Conservation (phyloP, 2,329 filamentous ascomycete species). For the Fragosphaeria purpurea region DNA sequence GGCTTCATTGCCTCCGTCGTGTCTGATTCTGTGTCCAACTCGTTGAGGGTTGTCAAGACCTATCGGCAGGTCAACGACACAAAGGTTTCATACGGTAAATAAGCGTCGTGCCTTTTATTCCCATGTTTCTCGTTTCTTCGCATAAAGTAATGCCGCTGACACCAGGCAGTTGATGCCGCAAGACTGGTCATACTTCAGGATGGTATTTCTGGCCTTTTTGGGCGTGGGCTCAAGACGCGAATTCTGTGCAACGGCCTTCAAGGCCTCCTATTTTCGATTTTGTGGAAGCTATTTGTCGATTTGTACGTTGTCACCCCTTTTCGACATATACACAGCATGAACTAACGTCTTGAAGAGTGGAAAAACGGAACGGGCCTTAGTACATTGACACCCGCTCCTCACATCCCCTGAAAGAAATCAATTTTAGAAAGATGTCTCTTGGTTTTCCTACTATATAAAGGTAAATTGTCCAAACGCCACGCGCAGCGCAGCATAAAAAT, state of each 20-base stretch:
- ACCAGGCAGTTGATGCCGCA: conserved; percentile 29
- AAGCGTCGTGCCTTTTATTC: conserved; percentile 1
- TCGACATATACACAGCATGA: no score
- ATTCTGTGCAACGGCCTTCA: conserved; percentile 39
- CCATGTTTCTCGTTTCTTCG: neutral
- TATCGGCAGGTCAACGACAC: conserved; percentile 40
- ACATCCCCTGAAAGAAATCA: no score
- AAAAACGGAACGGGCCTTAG: no score
- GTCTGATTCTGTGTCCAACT: conserved; percentile 37
- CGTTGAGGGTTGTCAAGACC: conserved; percentile 36
- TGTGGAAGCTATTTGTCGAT: conserved; percentile 39
- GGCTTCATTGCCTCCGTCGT: conserved; percentile 35
- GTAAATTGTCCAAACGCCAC: no score
- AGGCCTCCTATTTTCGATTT: conserved; percentile 35
- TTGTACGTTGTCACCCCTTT: conserved; percentile 24
- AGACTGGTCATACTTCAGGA: conserved; percentile 29
- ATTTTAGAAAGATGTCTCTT: no score
- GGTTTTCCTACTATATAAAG: no score
- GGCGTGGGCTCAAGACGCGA: conserved; percentile 35
- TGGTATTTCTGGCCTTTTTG: conserved; percentile 31
- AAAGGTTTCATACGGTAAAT: conserved; percentile 32
- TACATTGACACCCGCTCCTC: no score
- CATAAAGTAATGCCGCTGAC: no score
- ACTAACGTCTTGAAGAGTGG: no score
- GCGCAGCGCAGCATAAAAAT: no score